Conservation (phyloP, 2,329 filamentous ascomycete species). For the Biscogniauxia sp. region DNA sequence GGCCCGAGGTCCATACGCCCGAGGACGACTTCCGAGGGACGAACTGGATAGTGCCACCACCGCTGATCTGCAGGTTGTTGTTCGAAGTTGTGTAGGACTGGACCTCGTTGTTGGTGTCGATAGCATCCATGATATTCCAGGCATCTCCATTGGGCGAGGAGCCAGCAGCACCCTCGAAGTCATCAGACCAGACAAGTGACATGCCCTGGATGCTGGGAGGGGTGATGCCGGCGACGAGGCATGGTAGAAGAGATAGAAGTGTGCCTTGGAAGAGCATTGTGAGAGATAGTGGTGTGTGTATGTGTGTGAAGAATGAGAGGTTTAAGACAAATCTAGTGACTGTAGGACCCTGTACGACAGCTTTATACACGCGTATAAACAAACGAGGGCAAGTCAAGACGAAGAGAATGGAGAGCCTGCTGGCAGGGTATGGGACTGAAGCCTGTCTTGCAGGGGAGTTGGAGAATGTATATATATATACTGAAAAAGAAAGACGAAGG, state of each 20-base stretch:
- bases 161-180: constrained; percentile 29
- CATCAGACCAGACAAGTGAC: constrained; percentile 27
- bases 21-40: constrained; percentile 42
- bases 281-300: constrained; percentile 9
- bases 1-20: constrained; percentile 52
- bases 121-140: constrained; percentile 34
- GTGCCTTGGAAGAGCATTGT: constrained; percentile 31
- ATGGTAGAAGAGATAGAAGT: constrained; percentile 26
- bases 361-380: constrained; percentile 5
- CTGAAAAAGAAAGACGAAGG: constrained; percentile 25
- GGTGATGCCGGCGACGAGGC: constrained; percentile 27
- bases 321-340: constrained; percentile 10
- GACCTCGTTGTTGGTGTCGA: constrained; percentile 51
- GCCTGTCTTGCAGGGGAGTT: constrained; percentile 28
- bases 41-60: constrained; percentile 49
- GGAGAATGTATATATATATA: constrained; percentile 14
- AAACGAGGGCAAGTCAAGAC: constrained; percentile 7
- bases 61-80: constrained; percentile 50
- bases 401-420: constrained; percentile 12
- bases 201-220: constrained; percentile 29
- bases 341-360: constrained; percentile 13
- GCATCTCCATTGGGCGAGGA: constrained; percentile 19
- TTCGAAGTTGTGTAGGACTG: constrained; percentile 47
- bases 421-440: constrained; percentile 15
- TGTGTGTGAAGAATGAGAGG: constrained; percentile 6